Conservation (phyloP, 1,284 basidiomycete genomes). For the Uromyces viciae-fabae region DNA sequence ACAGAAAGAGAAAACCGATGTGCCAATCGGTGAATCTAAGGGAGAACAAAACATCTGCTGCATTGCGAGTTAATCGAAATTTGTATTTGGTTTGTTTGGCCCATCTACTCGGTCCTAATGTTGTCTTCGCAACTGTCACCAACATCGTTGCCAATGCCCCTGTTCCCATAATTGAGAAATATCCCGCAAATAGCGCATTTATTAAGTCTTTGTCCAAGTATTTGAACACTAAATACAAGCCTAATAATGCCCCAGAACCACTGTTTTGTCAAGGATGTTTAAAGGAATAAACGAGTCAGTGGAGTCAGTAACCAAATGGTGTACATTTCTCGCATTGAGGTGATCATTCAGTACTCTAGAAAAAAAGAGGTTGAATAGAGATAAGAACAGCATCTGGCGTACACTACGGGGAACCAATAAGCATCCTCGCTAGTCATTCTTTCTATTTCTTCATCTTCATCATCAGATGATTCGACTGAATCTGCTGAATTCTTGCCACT, state of each 20-base stretch:
- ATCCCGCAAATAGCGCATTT: conserved; percentile 64
- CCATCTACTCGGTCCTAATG: conserved; percentile 56
- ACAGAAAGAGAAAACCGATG: conserved; percentile 66
- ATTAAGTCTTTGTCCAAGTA: conserved; percentile 78
- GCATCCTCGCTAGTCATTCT: conserved; percentile 67
- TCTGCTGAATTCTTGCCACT: conserved; percentile 7
- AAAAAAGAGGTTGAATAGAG: conserved; percentile 21
- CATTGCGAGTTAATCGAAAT: conserved; percentile 58
- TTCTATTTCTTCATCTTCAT: conserved; percentile 50
- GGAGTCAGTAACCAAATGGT: too few relatives aligned
- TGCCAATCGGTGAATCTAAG: conserved; percentile 63
- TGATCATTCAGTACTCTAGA: background rate
- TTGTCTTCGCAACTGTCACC: conserved; percentile 30
- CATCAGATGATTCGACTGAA: conserved; percentile 32
- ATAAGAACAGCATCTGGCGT: background rate
- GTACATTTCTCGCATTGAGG: background rate
- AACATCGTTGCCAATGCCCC: conserved; percentile 47
- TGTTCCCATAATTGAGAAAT: conserved; percentile 48
- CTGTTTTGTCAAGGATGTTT: background rate
- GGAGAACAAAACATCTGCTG: conserved; percentile 57
- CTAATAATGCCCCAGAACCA: conserved; percentile 59
- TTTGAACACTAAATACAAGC: conserved; percentile 68
- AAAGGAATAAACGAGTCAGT: conserved; percentile 60
- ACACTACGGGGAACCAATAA: conserved; percentile 64
- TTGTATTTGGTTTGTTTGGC: conserved; percentile 53